Evolutionary conservation across 179 eudicot species (phyloP), one percentile per base, ranked within the genome.

Genomic region (Kewa caespitosa): DNA sequence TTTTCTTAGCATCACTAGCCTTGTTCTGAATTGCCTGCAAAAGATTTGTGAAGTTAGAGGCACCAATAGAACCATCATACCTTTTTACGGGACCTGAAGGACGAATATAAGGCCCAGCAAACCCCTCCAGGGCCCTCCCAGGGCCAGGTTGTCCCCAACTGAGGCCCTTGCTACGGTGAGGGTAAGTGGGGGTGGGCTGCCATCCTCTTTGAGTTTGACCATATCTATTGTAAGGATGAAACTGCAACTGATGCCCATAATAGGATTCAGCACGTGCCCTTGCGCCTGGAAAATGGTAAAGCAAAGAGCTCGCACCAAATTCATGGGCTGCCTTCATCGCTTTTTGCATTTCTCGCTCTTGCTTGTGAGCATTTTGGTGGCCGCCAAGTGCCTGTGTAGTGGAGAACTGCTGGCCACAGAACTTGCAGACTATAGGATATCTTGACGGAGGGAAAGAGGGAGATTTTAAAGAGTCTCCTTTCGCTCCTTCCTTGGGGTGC

Each of bases 371-470:
- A 37, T 79, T 82, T 68, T 79, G 83, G 75, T 82, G 85, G 13
- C 85, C 85, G 9, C 85, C 85, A n/a, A 82, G 85, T 28, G 85
- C 85, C 17, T 82, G 80, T 38, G 82, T 67, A 18, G 78, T 57
- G 6, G 80, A 28, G 57, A 82, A 82, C 23, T 38, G 17, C 27
- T 50, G 50, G 42, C 68, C 62, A 11, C 85, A 79, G 27, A 66
- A 82, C 46, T 76, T 82, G 73, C 85, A 76, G n/a, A 41, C 36
- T 37, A 74, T 74, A 69, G 81, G 77, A 32, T 46, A 37, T 64
- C 52, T 57, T 43, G 66, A 12, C 43, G 28, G 38, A 12, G 43
- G 27, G 43, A 69, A 14, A 9, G 48, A 31, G n/a, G 32, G n/a
- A 74, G 62, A 64, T 15, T 22, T 31, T 27, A 77, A 82, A 38